phyloP scores from a whole-genome alignment of 176 grass and related monocot species.

The Triticum aestivum region IWGSC_CS_RefSeq_v2.1 NC_057814.1:106561229-106561728 shows the following conservation, averaged over 20 bases:
- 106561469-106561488: neutral
- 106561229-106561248: neutral
- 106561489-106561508: neutral
- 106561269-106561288: neutral
- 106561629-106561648: neutral
- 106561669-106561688: slow-evolving; percentile 46
- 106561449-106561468: slow-evolving; percentile 77
- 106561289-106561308: neutral
- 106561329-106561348: neutral
- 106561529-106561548: neutral
- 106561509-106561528: neutral
- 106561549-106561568: neutral
- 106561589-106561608: neutral
- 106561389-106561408: slow-evolving; percentile 78
- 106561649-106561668: neutral
- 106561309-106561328: neutral
- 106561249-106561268: neutral
- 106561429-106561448: slow-evolving; percentile 89
- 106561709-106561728: slow-evolving; percentile 92
- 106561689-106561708: slow-evolving; percentile 83
- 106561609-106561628: neutral
- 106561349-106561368: slow-evolving; percentile 50
- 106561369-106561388: slow-evolving; percentile 76
- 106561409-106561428: slow-evolving; percentile 87
- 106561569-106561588: neutral